Evolutionary conservation across 1,284 basidiomycete genomes (phyloP).

Genomic region (Caloboletus firmus): DNA sequence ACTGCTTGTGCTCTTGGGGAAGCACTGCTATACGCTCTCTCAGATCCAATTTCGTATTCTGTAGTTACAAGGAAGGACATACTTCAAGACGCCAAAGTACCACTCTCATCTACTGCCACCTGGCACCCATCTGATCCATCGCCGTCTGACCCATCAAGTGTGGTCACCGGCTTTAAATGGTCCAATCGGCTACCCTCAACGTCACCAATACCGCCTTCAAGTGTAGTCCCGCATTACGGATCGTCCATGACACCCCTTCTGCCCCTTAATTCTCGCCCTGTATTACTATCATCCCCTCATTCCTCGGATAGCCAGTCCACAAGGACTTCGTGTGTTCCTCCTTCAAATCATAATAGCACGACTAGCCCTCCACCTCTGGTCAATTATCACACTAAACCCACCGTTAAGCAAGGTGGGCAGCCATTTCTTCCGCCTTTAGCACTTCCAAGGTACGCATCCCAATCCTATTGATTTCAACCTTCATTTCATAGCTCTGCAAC

Average conservation of each 20-base stretch:
- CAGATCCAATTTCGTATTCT: neutral
- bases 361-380: constrained; percentile 1
- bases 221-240: neutral
- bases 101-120: neutral
- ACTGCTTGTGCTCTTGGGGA: neutral
- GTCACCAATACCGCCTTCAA: neutral
- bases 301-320: neutral
- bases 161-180: neutral
- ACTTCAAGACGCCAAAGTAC: neutral
- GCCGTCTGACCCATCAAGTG: neutral
- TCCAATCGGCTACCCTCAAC: neutral
- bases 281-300: neutral
- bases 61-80: neutral
- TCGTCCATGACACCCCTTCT: neutral
- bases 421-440: neutral
- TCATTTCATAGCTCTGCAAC: constrained; percentile 4
- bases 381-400: constrained; percentile 12
- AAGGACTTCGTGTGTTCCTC: neutral
- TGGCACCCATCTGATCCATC: neutral
- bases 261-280: neutral
- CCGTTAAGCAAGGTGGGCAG: neutral
- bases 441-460: constrained; percentile 12
- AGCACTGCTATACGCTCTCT: neutral
- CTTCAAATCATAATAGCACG: neutral
- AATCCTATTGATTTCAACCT: neutral